Evolutionary conservation across 768 basidiomycete species (phyloP), one percentile per base, ranked within the genome.

Genomic region (Suillus alpinus): DNA sequence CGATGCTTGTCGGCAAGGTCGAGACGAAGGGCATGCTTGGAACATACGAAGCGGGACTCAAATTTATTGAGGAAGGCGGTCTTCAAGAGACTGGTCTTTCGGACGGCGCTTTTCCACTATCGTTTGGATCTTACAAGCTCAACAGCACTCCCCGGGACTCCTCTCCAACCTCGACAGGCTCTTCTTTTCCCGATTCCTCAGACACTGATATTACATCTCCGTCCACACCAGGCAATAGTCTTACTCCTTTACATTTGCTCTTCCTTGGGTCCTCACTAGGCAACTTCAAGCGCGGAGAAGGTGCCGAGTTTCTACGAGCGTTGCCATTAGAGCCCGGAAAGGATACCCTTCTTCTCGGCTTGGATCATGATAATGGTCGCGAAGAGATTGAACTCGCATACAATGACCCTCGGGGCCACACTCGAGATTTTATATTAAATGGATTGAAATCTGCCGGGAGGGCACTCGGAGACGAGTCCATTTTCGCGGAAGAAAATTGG

Each of bases 251-350:
- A 36, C 95, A 97, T 68, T 77, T 98, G 57, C 78, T 98, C 62
- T 98, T 97, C 78, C 78, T 98, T 18, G 97, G 96, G 0, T 95
- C 92, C 0, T 92, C 93, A 0, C 71, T 98, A 7, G 97, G 95
- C 7, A 98, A 98, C 77, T 98, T 98, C 72, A 67, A 79, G 6
- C 83, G 94, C 13, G 77, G 78, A 5, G 88, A 83, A 26, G 91
- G 88, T 9, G 82, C 80, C 0, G 74, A 80, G 0, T 98, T 99
- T 75, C 82, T 99, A 56, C 80, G 80, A 7, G 85, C 86, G 2
- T 76, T 98, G 32, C 95, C 95, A 4, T 78, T 98, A 29, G 85
- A 89, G 14, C 76, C 90, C 10, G 83, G 87, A 6, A 87, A 86
- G 2, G 95, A 97, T 71, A 96, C 92, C 0, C 79, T 98, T 8